These are phyloP conservation scores for Verticillium dahliae DNA, from an alignment of 2,329 filamentous ascomycete species.

Conservation along the genomic window DNA sequence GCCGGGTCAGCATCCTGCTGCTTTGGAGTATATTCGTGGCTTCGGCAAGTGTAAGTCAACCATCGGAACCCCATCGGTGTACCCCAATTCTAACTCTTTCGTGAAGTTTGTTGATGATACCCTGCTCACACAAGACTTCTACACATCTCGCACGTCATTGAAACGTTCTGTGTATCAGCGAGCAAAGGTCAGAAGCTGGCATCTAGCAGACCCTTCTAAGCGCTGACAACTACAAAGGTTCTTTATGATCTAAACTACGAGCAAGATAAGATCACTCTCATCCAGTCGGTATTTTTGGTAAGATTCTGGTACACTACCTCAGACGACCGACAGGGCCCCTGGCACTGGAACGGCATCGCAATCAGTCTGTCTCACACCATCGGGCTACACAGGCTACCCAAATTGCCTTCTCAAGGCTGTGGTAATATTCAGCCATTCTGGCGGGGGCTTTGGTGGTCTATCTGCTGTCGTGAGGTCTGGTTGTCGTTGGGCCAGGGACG, in stretches of 20 bases:
- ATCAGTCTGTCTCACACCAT: slow-evolving; percentile 32
- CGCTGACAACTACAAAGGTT: slow-evolving; percentile 5
- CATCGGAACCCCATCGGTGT: not conserved
- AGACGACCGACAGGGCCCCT: slow-evolving; percentile 32
- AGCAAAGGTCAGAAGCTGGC: slow-evolving; percentile 21
- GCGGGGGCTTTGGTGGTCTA: slow-evolving; percentile 6
- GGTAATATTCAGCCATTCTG: not conserved
- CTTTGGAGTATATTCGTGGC: slow-evolving; percentile 23
- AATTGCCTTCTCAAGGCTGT: slow-evolving; percentile 3
- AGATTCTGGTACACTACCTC: slow-evolving; percentile 32
- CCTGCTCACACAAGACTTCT: slow-evolving; percentile 1
- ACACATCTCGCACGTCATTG: slow-evolving; percentile 23
- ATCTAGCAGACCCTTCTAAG: not conserved
- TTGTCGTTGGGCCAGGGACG: slow-evolving; percentile 7
- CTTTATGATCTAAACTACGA: slow-evolving; percentile 26
- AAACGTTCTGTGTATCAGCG: slow-evolving; percentile 28
- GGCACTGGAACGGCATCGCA: slow-evolving; percentile 39
- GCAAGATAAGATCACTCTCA: slow-evolving; percentile 28
- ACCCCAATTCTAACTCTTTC: not conserved
- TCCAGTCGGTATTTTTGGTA: slow-evolving; percentile 33
- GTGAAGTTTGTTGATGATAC: not conserved
- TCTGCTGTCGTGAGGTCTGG: slow-evolving; percentile 5
- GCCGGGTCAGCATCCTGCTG: slow-evolving; percentile 12
- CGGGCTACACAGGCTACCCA: slow-evolving; percentile 28
- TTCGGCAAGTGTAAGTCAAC: slow-evolving; percentile 19